These are phyloP conservation scores for Coriolopsis trogii DNA, from an alignment of 1,284 basidiomycete genomes.

Conservation along the genomic window DNA sequence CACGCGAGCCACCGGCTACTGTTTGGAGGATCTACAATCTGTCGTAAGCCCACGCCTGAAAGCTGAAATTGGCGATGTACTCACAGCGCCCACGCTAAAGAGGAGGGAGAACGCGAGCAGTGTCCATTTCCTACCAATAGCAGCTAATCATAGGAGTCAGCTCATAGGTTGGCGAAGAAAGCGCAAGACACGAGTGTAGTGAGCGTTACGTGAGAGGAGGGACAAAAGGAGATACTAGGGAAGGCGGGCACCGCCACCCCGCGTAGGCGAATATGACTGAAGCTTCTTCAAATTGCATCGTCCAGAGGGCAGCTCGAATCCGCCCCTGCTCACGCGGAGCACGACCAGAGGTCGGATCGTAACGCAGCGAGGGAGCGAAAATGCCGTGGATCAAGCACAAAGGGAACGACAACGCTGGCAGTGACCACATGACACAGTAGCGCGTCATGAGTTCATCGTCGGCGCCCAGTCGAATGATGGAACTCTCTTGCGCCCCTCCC, in stretches of 20 bases:
- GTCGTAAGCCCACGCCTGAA: slow-evolving; percentile 4
- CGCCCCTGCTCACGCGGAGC: too few relatives aligned
- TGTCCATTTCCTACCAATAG: slow-evolving; percentile 57
- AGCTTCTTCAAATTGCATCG: too few relatives aligned
- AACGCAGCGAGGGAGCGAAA: too few relatives aligned
- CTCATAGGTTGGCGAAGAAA: neutral
- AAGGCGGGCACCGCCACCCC: too few relatives aligned
- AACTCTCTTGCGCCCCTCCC: neutral
- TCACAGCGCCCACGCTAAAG: slow-evolving; percentile 69
- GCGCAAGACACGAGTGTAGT: too few relatives aligned
- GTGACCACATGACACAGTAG: too few relatives aligned
- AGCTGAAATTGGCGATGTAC: slow-evolving; percentile 30
- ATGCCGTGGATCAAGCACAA: too few relatives aligned
- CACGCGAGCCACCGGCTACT: slow-evolving; percentile 54
- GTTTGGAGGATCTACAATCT: slow-evolving; percentile 54
- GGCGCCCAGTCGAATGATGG: neutral
- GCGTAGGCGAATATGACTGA: too few relatives aligned
- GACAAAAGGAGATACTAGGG: too few relatives aligned
- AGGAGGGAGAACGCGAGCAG: slow-evolving; percentile 60
- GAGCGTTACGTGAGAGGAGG: neutral
- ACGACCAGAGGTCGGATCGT: too few relatives aligned
- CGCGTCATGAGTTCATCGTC: neutral
- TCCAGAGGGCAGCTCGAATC: too few relatives aligned
- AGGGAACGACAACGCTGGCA: too few relatives aligned
- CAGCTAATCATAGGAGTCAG: slow-evolving; percentile 37